Evolutionary conservation across 2,329 filamentous ascomycete species (phyloP).

Genomic region (Pseudogymnoascus sp.): DNA sequence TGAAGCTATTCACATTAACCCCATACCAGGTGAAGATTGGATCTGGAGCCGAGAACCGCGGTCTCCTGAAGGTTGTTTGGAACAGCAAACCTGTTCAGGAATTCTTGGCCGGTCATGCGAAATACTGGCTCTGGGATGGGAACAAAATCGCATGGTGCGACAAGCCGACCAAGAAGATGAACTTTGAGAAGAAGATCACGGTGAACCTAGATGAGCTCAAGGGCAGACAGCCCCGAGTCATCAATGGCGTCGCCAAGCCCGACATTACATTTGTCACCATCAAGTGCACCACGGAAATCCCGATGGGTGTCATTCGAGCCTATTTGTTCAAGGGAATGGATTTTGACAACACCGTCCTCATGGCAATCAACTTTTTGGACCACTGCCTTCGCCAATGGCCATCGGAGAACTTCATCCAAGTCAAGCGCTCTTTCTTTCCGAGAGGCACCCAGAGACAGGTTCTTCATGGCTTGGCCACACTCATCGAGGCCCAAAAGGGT

Average conservation of each 20-base stretch:
- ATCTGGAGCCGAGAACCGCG: slow-evolving; percentile 53
- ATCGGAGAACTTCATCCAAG: slow-evolving; percentile 56
- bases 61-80: slow-evolving; percentile 73
- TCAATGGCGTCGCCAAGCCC: slow-evolving; percentile 25
- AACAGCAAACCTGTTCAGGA: slow-evolving; percentile 53
- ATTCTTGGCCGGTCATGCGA: slow-evolving; percentile 41
- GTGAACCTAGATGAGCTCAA: slow-evolving; percentile 70
- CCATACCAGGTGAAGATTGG: slow-evolving; percentile 56
- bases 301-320: slow-evolving; percentile 56
- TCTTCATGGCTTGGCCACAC: slow-evolving; percentile 49
- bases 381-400: slow-evolving; percentile 81
- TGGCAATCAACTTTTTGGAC: slow-evolving; percentile 85
- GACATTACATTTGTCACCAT: slow-evolving; percentile 56
- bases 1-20: slow-evolving; percentile 12
- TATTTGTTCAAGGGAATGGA: slow-evolving; percentile 57
- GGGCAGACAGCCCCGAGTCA: slow-evolving; percentile 34
- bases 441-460: slow-evolving; percentile 15
- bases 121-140: slow-evolving; percentile 69
- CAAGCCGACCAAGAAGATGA: slow-evolving; percentile 12
- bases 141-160: slow-evolving; percentile 77
- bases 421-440: slow-evolving; percentile 78
- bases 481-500: slow-evolving; percentile 76
- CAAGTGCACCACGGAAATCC: slow-evolving; percentile 58
- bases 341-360: slow-evolving; percentile 63
- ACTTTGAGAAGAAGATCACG: slow-evolving; percentile 29